phyloP scores from a whole-genome alignment of 2,329 filamentous ascomycete genomes.

The Myriangium duriaei region DNA sequence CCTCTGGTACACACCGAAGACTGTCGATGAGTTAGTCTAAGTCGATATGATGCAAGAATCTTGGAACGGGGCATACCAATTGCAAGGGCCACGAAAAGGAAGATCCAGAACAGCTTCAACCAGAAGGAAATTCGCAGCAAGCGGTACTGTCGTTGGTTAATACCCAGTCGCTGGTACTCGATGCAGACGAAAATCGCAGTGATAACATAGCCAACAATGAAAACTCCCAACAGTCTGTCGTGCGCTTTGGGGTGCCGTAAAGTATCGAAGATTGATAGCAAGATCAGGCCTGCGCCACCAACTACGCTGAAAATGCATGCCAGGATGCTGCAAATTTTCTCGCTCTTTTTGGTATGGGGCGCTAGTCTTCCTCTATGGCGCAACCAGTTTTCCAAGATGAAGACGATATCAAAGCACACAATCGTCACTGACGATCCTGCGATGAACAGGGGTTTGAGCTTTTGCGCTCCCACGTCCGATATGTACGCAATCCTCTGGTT shows the following conservation, averaged over 20 bases:
- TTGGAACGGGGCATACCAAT: slow-evolving; percentile 29
- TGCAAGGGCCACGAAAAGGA: slow-evolving; percentile 63
- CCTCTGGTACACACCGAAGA: slow-evolving; percentile 51
- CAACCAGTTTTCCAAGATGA: slow-evolving; percentile 72
- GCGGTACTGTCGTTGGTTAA: slow-evolving; percentile 62
- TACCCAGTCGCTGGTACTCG: slow-evolving; percentile 78
- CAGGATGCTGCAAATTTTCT: slow-evolving; percentile 51
- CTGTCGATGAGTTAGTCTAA: slow-evolving; percentile 18
- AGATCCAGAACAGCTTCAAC: slow-evolving; percentile 74
- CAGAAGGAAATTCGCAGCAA: slow-evolving; percentile 70
- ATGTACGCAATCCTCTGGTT: slow-evolving; percentile 47
- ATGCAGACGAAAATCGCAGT: slow-evolving; percentile 79
- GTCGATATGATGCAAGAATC: background rate
- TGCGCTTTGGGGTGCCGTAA: slow-evolving; percentile 54
- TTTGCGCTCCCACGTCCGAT: slow-evolving; percentile 44
- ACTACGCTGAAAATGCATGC: slow-evolving; percentile 57
- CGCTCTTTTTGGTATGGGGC: slow-evolving; percentile 52
- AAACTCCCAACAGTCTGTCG: slow-evolving; percentile 64
- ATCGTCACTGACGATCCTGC: slow-evolving; percentile 58
- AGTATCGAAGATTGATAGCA: slow-evolving; percentile 79
- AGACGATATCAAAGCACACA: slow-evolving; percentile 67
- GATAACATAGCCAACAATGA: slow-evolving; percentile 75
- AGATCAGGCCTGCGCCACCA: slow-evolving; percentile 68
- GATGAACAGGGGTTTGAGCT: slow-evolving; percentile 68
- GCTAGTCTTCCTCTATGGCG: slow-evolving; percentile 69